Evolutionary conservation across 108 stramenopile genomes (phyloP).

Genomic region (Nitzschia palea): DNA sequence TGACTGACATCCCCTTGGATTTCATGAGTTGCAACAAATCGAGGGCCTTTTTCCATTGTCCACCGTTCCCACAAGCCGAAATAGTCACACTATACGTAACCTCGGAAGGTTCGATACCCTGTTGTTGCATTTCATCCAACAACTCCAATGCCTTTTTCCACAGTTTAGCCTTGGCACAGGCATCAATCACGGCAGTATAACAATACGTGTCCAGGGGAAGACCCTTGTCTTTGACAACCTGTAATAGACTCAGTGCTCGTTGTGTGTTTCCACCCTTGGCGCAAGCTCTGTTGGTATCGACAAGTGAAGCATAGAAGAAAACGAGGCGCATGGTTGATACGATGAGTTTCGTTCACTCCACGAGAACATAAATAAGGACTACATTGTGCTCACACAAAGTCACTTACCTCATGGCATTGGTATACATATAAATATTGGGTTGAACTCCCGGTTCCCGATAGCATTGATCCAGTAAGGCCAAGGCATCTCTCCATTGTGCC

Average conservation of each 20-base stretch:
- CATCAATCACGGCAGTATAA: constrained; percentile 82
- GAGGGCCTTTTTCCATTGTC: constrained; percentile 70
- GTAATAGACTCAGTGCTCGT: constrained; percentile 60
- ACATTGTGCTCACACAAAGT: too few relatives aligned
- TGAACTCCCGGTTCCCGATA: constrained; percentile 57
- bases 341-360: too few relatives aligned
- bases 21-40: constrained; percentile 68
- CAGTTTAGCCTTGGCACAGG: constrained; percentile 62
- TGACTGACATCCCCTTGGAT: constrained; percentile 54
- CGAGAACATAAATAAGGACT: too few relatives aligned
- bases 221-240: constrained; percentile 60
- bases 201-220: constrained; percentile 66
- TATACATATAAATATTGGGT: constrained; percentile 80
- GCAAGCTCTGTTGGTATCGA: constrained; percentile 73
- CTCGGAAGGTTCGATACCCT: constrained; percentile 59
- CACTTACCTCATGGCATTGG: constrained; percentile 60
- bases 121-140: constrained; percentile 74
- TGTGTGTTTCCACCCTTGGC: constrained; percentile 54
- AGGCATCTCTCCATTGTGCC: constrained; percentile 63
- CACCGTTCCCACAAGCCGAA: constrained; percentile 76
- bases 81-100: constrained; percentile 71
- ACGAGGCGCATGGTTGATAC: too few relatives aligned
- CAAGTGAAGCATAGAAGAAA: too few relatives aligned
- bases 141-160: constrained; percentile 66
- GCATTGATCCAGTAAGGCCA: constrained; percentile 65